phyloP scores from a whole-genome alignment of 2,329 filamentous ascomycete genomes.

The Colletotrichum sidae region DNA sequence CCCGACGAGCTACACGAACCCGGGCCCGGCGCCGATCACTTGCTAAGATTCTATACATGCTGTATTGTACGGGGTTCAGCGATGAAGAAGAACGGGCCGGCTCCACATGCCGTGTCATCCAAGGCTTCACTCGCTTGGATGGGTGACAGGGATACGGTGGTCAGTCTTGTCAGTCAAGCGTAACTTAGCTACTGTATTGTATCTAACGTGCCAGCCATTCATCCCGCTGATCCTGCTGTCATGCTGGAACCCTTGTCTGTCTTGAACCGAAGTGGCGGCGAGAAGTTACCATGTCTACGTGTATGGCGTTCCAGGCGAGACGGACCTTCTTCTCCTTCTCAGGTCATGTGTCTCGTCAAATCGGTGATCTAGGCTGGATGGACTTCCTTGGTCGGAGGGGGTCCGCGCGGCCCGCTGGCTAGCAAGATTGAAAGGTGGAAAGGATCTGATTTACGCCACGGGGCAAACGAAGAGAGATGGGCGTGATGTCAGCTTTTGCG shows the following conservation, averaged over 20 bases:
- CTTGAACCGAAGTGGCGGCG: no score
- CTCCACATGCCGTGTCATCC: background rate
- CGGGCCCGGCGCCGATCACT: slow-evolving; percentile 37
- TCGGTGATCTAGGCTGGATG: slow-evolving; percentile 2
- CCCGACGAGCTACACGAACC: slow-evolving; percentile 50
- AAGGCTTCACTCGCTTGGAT: no score
- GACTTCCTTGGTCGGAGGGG: slow-evolving; percentile 13
- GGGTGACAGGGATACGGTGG: no score
- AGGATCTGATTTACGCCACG: slow-evolving; percentile 19
- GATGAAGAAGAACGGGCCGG: background rate
- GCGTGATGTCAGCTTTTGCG: slow-evolving; percentile 21
- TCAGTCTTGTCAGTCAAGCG: no score
- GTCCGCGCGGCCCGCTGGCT: slow-evolving; percentile 31
- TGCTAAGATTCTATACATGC: slow-evolving; percentile 25
- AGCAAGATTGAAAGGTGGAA: background rate
- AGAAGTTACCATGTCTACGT: background rate
- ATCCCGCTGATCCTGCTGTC: background rate
- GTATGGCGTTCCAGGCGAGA: slow-evolving; percentile 1
- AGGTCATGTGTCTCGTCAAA: background rate
- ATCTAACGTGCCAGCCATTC: background rate
- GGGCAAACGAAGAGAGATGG: background rate
- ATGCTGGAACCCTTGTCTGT: no score
- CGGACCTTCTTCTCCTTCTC: slow-evolving; percentile 26
- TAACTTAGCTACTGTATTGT: no score
- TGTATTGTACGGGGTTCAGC: no score